A percentile compares a stretch with the other conserved stretches of the same genome.
Evolutionary conservation across 2,329 filamentous ascomycete species (phyloP).

Genomic region (Curvularia eragrostidis): DNA sequence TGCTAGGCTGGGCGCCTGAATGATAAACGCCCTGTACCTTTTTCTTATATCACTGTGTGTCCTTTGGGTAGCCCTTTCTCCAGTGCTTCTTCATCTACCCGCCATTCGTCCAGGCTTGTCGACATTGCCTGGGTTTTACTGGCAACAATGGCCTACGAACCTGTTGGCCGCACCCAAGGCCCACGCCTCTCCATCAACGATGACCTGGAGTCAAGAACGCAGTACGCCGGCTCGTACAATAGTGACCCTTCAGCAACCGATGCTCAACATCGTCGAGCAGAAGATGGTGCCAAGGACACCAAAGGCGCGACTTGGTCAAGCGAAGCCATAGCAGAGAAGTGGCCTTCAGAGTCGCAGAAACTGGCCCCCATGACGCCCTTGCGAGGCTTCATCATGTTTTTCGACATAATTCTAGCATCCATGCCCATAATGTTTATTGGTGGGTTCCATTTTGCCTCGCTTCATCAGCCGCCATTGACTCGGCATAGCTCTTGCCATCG

Average conservation of each 20-base stretch:
- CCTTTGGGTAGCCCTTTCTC: neutral
- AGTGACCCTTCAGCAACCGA: slow-evolving; percentile 10
- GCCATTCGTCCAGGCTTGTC: neutral
- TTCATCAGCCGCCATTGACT: slow-evolving; percentile 9
- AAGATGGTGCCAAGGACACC: neutral
- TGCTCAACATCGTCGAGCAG: neutral
- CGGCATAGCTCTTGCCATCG: slow-evolving; percentile 30
- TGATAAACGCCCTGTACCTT: neutral
- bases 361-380: slow-evolving; percentile 30
- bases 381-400: slow-evolving; percentile 26
- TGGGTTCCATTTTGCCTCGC: slow-evolving; percentile 8
- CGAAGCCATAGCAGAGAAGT: slow-evolving; percentile 5
- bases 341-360: slow-evolving; percentile 28
- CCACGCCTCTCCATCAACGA: neutral
- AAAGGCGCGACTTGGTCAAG: neutral
- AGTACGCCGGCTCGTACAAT: slow-evolving; percentile 12
- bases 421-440: slow-evolving; percentile 38
- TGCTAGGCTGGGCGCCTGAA: neutral
- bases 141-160: slow-evolving; percentile 9
- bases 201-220: slow-evolving; percentile 18
- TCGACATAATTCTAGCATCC: slow-evolving; percentile 35
- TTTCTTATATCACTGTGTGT: neutral
- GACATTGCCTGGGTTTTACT: too few relatives aligned
- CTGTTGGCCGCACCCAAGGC: neutral
- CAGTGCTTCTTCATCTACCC: neutral